Evolutionary conservation across 345 rosid genomes (phyloP), one percentile per base, ranked within the genome.

Genomic region (Gossypium anomalum): DNA sequence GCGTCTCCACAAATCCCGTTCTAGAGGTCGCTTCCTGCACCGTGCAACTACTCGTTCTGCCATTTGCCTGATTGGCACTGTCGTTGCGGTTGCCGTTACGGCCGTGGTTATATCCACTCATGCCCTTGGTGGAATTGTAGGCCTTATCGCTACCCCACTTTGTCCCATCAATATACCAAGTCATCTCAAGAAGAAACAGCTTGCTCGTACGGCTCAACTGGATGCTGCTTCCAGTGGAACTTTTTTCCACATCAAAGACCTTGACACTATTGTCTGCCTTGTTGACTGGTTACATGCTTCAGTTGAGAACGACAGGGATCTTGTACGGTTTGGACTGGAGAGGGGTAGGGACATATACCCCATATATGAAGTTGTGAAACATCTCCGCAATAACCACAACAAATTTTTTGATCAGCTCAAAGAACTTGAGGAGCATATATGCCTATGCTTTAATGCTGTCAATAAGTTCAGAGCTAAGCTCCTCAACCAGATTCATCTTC

Each of bases 381-480:
- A 52, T 78, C 83, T 94, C 5, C 82, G 77, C 66, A 87, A 85
- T 76, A 85, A 75, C 79, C 87, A 82, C 70, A 25, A 69, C 10
- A 79, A 83, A 57, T 77, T 87, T 70, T 73, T 75, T 6, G 72
- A 77, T 13, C 88, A 73, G 67, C 89, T 92, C 71, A 66, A 75
- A 77, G 88, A 80, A 79, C 97, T 92, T 27, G 92, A 89, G 78
- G 86, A 89, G 22, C 93, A 78, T 77, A 81, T 94, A 52, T 84
- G 84, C 82, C 81, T 85, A 29, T 89, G 90, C 85, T 89, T 90
- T 72, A 82, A 72, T 67, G 77, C 78, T 56, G 84, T 92, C 70
- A 94, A 88, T 82, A 83, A 78, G 79, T 85, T 85, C 45, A 87
- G 98, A 78, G 70, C 65, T 43, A 73, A 77, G 65, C 91, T 92